These are phyloP conservation scores for Mortierella claussenii DNA, from an alignment of 192 early-diverging fungal genomes.

Conservation along the genomic window DNA sequence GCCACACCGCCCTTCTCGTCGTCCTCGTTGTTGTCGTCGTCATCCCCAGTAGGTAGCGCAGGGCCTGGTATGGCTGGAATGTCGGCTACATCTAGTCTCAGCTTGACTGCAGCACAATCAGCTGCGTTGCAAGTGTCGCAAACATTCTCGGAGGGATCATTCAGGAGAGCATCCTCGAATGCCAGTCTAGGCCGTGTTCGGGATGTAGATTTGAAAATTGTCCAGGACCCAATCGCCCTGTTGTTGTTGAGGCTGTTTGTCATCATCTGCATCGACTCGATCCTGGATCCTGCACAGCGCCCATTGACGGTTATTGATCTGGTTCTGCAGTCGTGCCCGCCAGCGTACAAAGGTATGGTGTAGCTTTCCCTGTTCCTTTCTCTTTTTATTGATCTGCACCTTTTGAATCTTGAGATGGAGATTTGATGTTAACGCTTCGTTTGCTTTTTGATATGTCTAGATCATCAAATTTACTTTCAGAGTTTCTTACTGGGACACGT, in stretches of 20 bases:
- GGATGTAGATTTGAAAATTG: constrained; percentile 49
- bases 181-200: constrained; percentile 30
- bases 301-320: constrained; percentile 33
- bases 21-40: too few relatives aligned
- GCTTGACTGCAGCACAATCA: constrained; percentile 24
- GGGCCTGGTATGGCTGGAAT: too few relatives aligned
- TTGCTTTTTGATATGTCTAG: too few relatives aligned
- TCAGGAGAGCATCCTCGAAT: constrained; percentile 32
- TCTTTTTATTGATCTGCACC: too few relatives aligned
- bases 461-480: constrained; percentile 50
- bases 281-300: constrained; percentile 55
- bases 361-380: not conserved
- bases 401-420: too few relatives aligned
- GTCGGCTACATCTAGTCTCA: constrained; percentile 15
- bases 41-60: too few relatives aligned
- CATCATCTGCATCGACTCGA: constrained; percentile 62
- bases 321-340: constrained; percentile 41
- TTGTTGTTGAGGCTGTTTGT: constrained; percentile 67
- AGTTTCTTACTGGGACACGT: constrained; percentile 47
- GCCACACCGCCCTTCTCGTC: not conserved
- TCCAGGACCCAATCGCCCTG: constrained; percentile 51
- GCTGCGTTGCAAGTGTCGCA: constrained; percentile 35
- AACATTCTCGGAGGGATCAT: constrained; percentile 36
- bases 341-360: constrained; percentile 45
- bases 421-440: too few relatives aligned